A percentile compares a stretch with the other conserved stretches of the same genome.
phyloP scores from a whole-genome alignment of 495 filamentous ascomycete genomes.

The Cercophora scortea region DNA sequence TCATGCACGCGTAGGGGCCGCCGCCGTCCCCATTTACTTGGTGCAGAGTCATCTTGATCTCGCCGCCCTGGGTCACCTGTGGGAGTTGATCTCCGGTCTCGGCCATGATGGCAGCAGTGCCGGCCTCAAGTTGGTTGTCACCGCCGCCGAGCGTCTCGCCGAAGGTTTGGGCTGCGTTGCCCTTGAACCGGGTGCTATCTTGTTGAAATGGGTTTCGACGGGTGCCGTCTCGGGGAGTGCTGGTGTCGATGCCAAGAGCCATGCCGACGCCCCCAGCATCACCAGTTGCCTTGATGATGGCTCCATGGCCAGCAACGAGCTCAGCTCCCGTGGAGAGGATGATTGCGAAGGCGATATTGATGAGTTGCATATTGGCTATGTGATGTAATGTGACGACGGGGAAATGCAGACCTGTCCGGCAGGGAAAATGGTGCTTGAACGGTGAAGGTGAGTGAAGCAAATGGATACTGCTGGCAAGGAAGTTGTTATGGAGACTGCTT shows the following conservation, averaged over 20 bases:
- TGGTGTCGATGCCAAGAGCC: slow-evolving; percentile 38
- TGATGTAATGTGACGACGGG: not conserved
- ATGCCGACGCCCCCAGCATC: slow-evolving; percentile 42
- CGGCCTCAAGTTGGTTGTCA: slow-evolving; percentile 39
- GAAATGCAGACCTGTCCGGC: slow-evolving; percentile 21
- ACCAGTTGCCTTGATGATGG: slow-evolving; percentile 39
- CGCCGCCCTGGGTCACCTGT: slow-evolving; percentile 38
- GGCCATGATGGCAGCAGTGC: slow-evolving; percentile 37
- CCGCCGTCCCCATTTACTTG: slow-evolving; percentile 45
- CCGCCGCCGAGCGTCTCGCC: slow-evolving; percentile 35
- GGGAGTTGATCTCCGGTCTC: slow-evolving; percentile 39
- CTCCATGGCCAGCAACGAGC: slow-evolving; percentile 40
- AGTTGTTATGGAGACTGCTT: not conserved
- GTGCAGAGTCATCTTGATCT: slow-evolving; percentile 44
- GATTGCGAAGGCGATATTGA: slow-evolving; percentile 21
- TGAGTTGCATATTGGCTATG: slow-evolving; percentile 14
- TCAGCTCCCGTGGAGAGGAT: slow-evolving; percentile 21
- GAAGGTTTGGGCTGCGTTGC: slow-evolving; percentile 31
- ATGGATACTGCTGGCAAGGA: not conserved
- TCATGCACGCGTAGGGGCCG: slow-evolving; percentile 41
- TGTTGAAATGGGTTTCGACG: slow-evolving; percentile 44
- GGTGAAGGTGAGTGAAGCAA: not conserved
- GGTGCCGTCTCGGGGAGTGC: slow-evolving; percentile 47
- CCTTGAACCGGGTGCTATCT: slow-evolving; percentile 44
- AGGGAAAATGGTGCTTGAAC: slow-evolving; percentile 8